Evolutionary conservation across 2,329 filamentous ascomycete species (phyloP).

Genomic region (Hysterium pulicare): DNA sequence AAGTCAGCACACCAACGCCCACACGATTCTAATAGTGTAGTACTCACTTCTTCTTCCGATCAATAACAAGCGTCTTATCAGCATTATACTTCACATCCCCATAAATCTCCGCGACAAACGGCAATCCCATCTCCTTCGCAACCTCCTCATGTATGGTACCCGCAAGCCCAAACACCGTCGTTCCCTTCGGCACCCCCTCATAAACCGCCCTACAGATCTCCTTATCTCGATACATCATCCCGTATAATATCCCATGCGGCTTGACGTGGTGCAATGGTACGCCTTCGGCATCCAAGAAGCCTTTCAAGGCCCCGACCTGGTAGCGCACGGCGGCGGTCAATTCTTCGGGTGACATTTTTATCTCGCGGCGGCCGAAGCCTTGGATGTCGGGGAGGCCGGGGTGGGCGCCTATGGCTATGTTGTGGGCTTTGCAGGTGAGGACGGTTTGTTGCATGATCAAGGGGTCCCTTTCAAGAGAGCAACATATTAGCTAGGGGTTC

Average conservation of each 20-base stretch:
- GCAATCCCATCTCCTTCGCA: conserved; percentile 51
- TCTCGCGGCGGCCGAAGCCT: conserved; percentile 62
- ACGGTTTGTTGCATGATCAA: conserved; percentile 63
- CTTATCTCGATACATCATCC: conserved; percentile 53
- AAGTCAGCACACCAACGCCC: background rate
- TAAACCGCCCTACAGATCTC: conserved; percentile 54
- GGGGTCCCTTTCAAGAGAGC: conserved; percentile 52
- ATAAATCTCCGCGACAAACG: conserved; percentile 55
- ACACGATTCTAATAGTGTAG: background rate
- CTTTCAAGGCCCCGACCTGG: conserved; percentile 62
- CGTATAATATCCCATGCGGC: conserved; percentile 59
- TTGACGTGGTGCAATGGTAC: conserved; percentile 60
- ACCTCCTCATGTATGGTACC: conserved; percentile 55
- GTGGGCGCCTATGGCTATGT: conserved; percentile 59
- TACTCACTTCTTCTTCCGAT: conserved; percentile 55
- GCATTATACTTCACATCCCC: conserved; percentile 55
- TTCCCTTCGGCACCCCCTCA: conserved; percentile 49
- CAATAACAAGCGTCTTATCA: conserved; percentile 52
- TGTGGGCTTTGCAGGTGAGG: conserved; percentile 54
- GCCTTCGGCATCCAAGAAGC: conserved; percentile 55
- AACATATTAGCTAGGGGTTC: conserved; percentile 31
- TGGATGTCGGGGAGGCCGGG: conserved; percentile 63
- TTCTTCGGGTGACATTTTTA: conserved; percentile 57
- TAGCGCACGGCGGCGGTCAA: conserved; percentile 58
- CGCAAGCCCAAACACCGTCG: conserved; percentile 53